phyloP scores from a whole-genome alignment of 768 basidiomycete genomes.

The Agaricus subrufescens region DNA sequence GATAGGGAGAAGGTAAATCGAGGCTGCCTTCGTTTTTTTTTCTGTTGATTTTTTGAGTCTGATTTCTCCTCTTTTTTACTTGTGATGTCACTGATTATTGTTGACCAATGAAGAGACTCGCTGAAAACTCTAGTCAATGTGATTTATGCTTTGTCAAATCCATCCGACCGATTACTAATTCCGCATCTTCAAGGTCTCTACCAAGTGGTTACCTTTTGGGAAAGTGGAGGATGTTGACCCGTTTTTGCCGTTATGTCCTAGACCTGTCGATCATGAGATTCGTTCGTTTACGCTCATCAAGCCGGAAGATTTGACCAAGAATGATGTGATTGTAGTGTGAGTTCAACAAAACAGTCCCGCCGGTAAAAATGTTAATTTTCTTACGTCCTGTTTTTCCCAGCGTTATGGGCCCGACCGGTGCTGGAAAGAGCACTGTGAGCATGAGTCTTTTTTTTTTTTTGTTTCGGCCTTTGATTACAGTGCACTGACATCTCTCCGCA shows the following conservation, averaged over 20 bases:
- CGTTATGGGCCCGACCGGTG: constrained; percentile 4
- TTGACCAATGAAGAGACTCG: too few relatives aligned
- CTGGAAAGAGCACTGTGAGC: constrained; percentile 9
- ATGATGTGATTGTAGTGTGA: constrained; percentile 5
- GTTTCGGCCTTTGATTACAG: too few relatives aligned
- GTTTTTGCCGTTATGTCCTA: not conserved
- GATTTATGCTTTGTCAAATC: too few relatives aligned
- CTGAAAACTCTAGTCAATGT: too few relatives aligned
- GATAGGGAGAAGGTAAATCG: too few relatives aligned
- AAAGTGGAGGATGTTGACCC: not conserved
- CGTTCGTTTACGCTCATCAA: not conserved
- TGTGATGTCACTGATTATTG: too few relatives aligned
- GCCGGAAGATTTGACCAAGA: not conserved
- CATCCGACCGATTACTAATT: too few relatives aligned
- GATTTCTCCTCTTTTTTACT: too few relatives aligned
- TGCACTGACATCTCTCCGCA: not conserved
- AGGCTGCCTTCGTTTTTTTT: too few relatives aligned
- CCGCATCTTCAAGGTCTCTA: too few relatives aligned
- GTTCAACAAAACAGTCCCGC: not conserved
- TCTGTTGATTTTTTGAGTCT: too few relatives aligned
- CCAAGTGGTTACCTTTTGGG: not conserved
- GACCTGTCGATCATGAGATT: not conserved
- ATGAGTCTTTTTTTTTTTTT: too few relatives aligned
- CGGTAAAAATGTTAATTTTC: not conserved
- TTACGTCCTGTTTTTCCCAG: not conserved